phyloP scores from a whole-genome alignment of 345 rosid species.

The Salix brachista region DNA sequence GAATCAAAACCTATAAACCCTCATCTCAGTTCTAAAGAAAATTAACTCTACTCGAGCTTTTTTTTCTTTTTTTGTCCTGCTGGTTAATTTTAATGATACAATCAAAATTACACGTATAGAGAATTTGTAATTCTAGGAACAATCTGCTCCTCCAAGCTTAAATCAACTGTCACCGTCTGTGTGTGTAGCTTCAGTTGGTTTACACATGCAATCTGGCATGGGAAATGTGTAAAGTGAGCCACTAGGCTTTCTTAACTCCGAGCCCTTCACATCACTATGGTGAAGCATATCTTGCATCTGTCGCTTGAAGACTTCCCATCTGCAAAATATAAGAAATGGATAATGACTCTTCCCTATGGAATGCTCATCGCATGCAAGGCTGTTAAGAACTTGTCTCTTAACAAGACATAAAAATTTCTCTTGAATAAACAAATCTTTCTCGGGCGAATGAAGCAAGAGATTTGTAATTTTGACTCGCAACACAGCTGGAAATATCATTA shows the following conservation, averaged over 20 bases:
- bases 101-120: constrained; percentile 1
- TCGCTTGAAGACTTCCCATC: constrained; percentile 79
- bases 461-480: neutral
- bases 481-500: too few relatives aligned
- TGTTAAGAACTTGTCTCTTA: neutral
- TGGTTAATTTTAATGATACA: neutral
- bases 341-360: neutral
- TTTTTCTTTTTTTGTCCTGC: neutral
- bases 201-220: constrained; percentile 95
- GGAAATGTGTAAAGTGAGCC: constrained; percentile 83
- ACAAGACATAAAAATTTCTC: neutral
- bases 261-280: constrained; percentile 70
- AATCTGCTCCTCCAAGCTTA: neutral
- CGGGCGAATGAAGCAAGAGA: neutral
- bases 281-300: constrained; percentile 79
- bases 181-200: constrained; percentile 34
- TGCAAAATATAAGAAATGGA: constrained; percentile 16
- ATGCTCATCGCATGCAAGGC: neutral
- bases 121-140: neutral
- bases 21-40: constrained; percentile 9
- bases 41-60: neutral
- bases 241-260: constrained; percentile 59
- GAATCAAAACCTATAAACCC: constrained; percentile 2
- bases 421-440: too few relatives aligned
- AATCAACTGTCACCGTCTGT: constrained; percentile 11